Percentiles rank a stretch among this genome's conserved stretches.
These are phyloP conservation scores for Venturia asperata DNA, from an alignment of 2,329 filamentous ascomycete species.

Conservation along the genomic window DNA sequence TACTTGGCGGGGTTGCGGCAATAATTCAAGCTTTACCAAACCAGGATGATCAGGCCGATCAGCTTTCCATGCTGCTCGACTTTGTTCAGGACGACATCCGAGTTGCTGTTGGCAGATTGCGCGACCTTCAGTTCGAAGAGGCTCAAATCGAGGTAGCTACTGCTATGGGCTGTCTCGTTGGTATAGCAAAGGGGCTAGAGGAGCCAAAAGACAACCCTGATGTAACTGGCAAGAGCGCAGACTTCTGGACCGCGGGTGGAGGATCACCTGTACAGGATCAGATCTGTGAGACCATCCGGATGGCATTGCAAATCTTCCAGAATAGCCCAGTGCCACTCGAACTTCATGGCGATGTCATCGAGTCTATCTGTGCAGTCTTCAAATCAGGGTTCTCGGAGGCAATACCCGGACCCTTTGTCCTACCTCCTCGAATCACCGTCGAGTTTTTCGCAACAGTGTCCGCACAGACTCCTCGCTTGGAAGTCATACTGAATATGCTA, in stretches of 20 bases:
- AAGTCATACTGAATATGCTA: constrained; percentile 51
- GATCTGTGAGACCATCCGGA: constrained; percentile 10
- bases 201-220: constrained; percentile 59
- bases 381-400: constrained; percentile 69
- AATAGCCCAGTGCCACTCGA: constrained; percentile 1
- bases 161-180: constrained; percentile 60
- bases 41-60: constrained; percentile 39
- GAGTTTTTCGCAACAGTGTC: constrained; percentile 56
- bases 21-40: constrained; percentile 65
- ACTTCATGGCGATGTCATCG: constrained; percentile 58
- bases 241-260: not conserved
- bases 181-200: constrained; percentile 66
- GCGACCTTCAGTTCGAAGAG: constrained; percentile 26
- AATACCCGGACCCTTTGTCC: constrained; percentile 68
- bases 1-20: constrained; percentile 66
- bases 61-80: constrained; percentile 53
- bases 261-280: not conserved
- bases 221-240: constrained; percentile 44
- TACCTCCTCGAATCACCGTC: constrained; percentile 59
- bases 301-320: constrained; percentile 21
- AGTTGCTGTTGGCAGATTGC: constrained; percentile 26
- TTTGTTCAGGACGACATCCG: constrained; percentile 59
- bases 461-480: constrained; percentile 52
- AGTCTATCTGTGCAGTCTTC: constrained; percentile 64
- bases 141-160: constrained; percentile 40